phyloP scores from a whole-genome alignment of 495 filamentous ascomycete species.

The Podospora anserina region DNA sequence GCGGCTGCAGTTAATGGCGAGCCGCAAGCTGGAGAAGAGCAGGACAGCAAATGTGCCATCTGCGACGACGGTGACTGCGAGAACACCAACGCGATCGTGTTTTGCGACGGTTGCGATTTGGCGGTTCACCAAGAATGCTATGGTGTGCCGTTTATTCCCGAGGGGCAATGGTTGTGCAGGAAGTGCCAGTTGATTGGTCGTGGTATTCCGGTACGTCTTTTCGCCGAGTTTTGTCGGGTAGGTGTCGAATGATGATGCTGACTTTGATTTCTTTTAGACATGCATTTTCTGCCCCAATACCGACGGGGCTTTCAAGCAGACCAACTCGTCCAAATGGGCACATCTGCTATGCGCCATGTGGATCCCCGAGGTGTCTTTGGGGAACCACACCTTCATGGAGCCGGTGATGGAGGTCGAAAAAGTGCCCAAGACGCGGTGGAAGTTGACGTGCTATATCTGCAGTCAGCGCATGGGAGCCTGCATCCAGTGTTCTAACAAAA shows the following conservation, averaged over 20 bases:
- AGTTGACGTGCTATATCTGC: slow-evolving; percentile 93
- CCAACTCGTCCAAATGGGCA: slow-evolving; percentile 89
- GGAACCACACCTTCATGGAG: slow-evolving; percentile 97
- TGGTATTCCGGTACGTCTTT: slow-evolving; percentile 67
- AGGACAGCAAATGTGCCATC: slow-evolving; percentile 95
- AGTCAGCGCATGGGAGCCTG: slow-evolving; percentile 96
- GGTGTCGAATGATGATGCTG: neutral
- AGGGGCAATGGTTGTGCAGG: slow-evolving; percentile 96
- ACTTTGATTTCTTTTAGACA: slow-evolving; percentile 46
- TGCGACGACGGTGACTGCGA: slow-evolving; percentile 98
- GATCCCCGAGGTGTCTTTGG: slow-evolving; percentile 94
- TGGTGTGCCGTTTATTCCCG: slow-evolving; percentile 96
- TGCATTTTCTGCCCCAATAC: slow-evolving; percentile 98
- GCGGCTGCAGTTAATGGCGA: slow-evolving; percentile 91
- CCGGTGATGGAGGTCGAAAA: slow-evolving; percentile 97
- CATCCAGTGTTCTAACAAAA: slow-evolving; percentile 97
- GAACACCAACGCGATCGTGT: slow-evolving; percentile 99
- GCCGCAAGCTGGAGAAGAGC: slow-evolving; percentile 82
- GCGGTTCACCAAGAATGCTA: slow-evolving; percentile 99
- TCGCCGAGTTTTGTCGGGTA: neutral
- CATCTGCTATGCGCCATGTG: slow-evolving; percentile 96
- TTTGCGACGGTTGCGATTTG: slow-evolving; percentile 96
- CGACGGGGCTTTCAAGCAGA: slow-evolving; percentile 98
- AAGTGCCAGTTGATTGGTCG: slow-evolving; percentile 95
- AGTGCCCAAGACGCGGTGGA: slow-evolving; percentile 90